These are phyloP conservation scores for Fusarium temperatum DNA, from an alignment of 2,329 filamentous ascomycete species.

Conservation along the genomic window DNA sequence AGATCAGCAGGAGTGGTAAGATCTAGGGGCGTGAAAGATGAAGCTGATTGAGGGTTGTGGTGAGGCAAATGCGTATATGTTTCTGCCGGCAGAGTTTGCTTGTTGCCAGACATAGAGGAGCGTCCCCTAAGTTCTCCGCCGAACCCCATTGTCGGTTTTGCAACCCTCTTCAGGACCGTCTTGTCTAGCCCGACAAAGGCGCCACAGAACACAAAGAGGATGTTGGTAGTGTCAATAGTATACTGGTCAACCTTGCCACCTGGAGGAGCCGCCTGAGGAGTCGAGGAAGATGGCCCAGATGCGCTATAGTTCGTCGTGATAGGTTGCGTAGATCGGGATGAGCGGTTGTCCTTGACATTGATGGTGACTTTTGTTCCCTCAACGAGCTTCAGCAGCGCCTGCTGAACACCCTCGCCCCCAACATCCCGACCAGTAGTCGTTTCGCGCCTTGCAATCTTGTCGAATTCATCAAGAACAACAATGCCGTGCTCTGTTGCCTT, in stretches of 20 bases:
- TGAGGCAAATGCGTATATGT: slow-evolving; percentile 66
- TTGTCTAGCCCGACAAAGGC: slow-evolving; percentile 95
- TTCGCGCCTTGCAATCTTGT: slow-evolving; percentile 93
- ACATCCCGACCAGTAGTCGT: slow-evolving; percentile 92
- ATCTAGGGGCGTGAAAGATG: slow-evolving; percentile 69
- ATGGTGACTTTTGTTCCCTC: slow-evolving; percentile 95
- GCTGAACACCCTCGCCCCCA: slow-evolving; percentile 94
- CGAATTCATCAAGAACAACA: slow-evolving; percentile 94
- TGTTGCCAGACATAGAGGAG: slow-evolving; percentile 57
- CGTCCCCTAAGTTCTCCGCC: slow-evolving; percentile 79
- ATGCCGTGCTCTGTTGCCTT: slow-evolving; percentile 88
- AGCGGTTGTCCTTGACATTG: slow-evolving; percentile 82
- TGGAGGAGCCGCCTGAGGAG: slow-evolving; percentile 57
- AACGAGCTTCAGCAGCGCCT: slow-evolving; percentile 93
- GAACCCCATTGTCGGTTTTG: slow-evolving; percentile 88
- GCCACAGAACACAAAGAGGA: slow-evolving; percentile 95
- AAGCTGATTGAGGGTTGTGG: slow-evolving; percentile 51
- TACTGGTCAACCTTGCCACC: slow-evolving; percentile 68
- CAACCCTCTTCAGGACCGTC: slow-evolving; percentile 84
- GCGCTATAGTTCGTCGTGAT: slow-evolving; percentile 64
- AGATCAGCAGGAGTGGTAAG: slow-evolving; percentile 79
- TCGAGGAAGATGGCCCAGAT: slow-evolving; percentile 53
- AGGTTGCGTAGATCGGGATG: slow-evolving; percentile 61
- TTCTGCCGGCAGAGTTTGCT: slow-evolving; percentile 72
- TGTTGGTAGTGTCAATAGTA: slow-evolving; percentile 91